Base-by-base conservation (phyloP, 2,329 filamentous ascomycete genomes). In the Aspergillus sp. region DNA sequence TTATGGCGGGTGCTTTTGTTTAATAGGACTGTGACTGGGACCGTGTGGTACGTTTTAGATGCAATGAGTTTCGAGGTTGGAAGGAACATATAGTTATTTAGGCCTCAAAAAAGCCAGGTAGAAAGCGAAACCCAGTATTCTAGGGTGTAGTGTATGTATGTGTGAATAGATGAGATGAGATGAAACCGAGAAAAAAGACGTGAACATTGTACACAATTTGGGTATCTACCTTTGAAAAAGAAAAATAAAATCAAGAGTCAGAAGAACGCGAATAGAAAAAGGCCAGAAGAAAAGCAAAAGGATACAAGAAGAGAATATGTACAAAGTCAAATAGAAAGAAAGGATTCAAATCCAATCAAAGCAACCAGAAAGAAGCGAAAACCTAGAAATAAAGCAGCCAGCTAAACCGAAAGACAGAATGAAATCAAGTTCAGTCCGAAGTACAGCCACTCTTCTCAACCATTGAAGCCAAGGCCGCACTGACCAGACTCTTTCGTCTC, bases 401-500 rank as follows among this genome's bases (percentile, higher is more conserved):
- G 26, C 26, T 29, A 29, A 29, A 42, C n/a, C 60, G 54, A 53
- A 42, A 49, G 12, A 18, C 36, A 45, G 24, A n/a, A 51, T 22
- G 45, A 12, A 47, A 22, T 24, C 54, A 49, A 29, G 54, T 26
- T 59, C 32, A 54, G 31, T 26, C 18, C n/a, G 26, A 51, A 7
- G 32, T 54, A 46, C 31, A 63, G 14, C 31, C 55, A 24, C 49
- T 61, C 31, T 54, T 61, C 56, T 73, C 72, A 26, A 68, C 69
- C 61, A 76, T 69, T 14, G 73, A 75, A 10, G 74, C 73, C 64
- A 77, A 63, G 46, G 74, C 74, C 12, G 74, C 73, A 66, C 70
- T 75, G 9, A 77, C 75, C 46, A 77, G 63, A 54, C 75, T 77
- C 66, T 73, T 75, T 54, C 75, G 63, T 22, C 75, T 61, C 22